These are phyloP conservation scores for Amanita rubescens DNA, from an alignment of 768 basidiomycete genomes.

Conservation along the genomic window DNA sequence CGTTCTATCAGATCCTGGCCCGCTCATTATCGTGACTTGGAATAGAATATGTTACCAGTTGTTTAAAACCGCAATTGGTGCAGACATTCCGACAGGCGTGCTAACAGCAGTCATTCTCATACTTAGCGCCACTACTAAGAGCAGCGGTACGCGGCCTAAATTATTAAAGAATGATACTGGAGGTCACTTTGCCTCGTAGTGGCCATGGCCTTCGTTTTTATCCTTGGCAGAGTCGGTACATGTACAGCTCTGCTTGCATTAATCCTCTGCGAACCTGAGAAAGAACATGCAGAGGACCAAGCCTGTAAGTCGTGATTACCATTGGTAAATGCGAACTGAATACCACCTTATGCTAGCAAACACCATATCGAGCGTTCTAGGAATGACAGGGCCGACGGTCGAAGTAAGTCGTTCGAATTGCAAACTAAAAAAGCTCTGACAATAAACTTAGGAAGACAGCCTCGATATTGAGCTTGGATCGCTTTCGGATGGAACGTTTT, in stretches of 20 bases:
- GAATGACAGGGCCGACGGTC: background rate
- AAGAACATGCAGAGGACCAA: background rate
- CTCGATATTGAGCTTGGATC: background rate
- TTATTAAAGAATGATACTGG: background rate
- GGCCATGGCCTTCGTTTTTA: background rate
- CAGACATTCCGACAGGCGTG: background rate
- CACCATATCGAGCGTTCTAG: background rate
- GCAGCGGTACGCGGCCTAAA: background rate
- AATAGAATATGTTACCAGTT: background rate
- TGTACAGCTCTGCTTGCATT: background rate
- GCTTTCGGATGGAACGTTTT: background rate
- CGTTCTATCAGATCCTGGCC: background rate
- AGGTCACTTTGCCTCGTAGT: background rate
- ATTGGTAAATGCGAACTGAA: background rate
- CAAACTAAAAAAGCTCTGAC: background rate
- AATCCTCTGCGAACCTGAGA: background rate
- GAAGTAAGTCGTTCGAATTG: background rate
- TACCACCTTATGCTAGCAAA: background rate
- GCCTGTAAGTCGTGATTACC: background rate
- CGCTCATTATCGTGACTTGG: no score
- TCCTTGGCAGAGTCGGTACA: background rate
- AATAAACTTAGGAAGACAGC: background rate
- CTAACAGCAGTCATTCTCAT: background rate
- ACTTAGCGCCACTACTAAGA: background rate
- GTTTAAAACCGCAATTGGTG: background rate